Base-by-base conservation (phyloP, 106 monocot genomes). In the Dendrobium catenatum region DNA sequence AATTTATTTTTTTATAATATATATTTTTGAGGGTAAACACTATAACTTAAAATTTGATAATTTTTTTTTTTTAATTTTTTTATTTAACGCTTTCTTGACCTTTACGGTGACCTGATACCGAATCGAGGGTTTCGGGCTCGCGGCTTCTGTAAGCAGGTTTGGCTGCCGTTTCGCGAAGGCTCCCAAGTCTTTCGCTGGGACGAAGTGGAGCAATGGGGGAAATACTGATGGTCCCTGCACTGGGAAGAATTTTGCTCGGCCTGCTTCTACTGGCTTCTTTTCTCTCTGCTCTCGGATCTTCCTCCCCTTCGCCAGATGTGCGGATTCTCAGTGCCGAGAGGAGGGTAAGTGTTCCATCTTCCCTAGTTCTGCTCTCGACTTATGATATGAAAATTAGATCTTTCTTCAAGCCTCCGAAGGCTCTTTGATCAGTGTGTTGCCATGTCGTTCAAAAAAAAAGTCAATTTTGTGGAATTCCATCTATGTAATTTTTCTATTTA, bases 291-390 rank as follows among this genome's bases (percentile, higher is more conserved):
- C n/a, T 85, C 40, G 66, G 26, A 26, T 73, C 77, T 16, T 82
- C 82, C 17, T 73, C 72, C 6, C 77, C 83, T 6, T 49, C 83
- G 42, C 37, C 83, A 18, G 61, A 79, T 42, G 78, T 92, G 68
- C 87, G 81, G 48, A 80, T 92, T 77, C 81, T 89, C 76, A 82
- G 72, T 47, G 92, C 87, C 31, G 89, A 92, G 80, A 85, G 77
- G 79, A 87, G 89, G 85, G 91, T 91, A 78, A 51, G 72, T n/a
- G 80, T 33, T 8, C 4, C 10, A 61, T n/a, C 19, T 24, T 68
- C 48, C 15, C 70, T 31, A 31, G 37, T 33, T 37, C 70, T 70
- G 33, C 9, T 15, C 0, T 31, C 70, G 31, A 70, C 4, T 70
- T 37, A 33, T 31, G 33, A 4, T 61, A n/a, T 61, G 6, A 61